Conservation (phyloP, 208 protist species). For the Entamoeba invadens region DNA sequence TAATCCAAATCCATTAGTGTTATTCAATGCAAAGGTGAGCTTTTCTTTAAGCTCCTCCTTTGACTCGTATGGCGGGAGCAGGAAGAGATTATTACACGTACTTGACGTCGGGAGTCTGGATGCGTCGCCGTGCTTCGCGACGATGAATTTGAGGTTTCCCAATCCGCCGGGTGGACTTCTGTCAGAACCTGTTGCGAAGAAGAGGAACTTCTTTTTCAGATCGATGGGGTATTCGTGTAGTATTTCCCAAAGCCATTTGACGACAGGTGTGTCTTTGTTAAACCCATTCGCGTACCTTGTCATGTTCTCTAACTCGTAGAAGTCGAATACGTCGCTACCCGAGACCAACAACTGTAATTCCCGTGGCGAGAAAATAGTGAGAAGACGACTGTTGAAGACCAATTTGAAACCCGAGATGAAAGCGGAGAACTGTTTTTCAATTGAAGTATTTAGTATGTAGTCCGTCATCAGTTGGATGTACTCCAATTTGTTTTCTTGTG, state of each 20-base stretch:
- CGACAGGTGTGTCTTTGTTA: neutral
- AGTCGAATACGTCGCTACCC: neutral
- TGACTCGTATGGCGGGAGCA: neutral
- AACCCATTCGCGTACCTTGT: neutral
- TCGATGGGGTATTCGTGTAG: neutral
- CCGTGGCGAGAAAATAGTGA: neutral
- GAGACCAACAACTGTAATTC: slow-evolving; percentile 2
- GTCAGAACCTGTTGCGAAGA: neutral
- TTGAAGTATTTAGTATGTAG: slow-evolving; percentile 35
- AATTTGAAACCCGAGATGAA: neutral
- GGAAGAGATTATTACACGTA: slow-evolving; percentile 4
- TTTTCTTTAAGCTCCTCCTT: neutral
- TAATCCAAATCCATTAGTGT: neutral
- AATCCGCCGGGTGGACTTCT: neutral
- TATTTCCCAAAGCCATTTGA: slow-evolving; percentile 8
- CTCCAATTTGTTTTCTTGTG: slow-evolving; percentile 48
- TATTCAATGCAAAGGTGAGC: neutral
- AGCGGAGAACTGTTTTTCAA: neutral
- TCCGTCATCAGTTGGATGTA: slow-evolving; percentile 51
- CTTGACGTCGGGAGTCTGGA: neutral
- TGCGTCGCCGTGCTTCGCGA: neutral
- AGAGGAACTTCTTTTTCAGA: neutral
- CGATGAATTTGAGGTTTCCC: neutral
- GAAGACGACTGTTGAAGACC: neutral
- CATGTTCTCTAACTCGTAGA: neutral